These are phyloP conservation scores for Musa acuminata DNA, from an alignment of 176 grass and related monocot genomes.

Conservation along the genomic window DNA sequence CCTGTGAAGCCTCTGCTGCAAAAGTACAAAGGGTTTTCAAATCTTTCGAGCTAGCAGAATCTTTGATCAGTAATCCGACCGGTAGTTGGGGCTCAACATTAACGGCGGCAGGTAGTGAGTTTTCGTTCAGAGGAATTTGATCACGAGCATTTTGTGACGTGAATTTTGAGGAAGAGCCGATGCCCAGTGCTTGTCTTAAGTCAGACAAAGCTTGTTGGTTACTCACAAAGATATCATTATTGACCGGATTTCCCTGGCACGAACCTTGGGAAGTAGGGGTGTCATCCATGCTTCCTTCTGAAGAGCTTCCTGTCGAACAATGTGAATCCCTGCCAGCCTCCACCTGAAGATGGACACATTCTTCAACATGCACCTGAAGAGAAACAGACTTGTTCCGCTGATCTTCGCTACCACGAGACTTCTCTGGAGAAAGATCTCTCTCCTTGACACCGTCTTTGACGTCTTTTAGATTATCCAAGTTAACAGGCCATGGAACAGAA, in stretches of 20 bases:
- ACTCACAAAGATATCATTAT: background rate
- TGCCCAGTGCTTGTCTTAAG: background rate
- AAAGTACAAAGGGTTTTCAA: slow-evolving; percentile 9
- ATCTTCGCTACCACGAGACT: background rate
- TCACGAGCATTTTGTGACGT: slow-evolving; percentile 7
- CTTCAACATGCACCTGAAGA: background rate
- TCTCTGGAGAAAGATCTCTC: background rate
- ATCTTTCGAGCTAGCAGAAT: slow-evolving; percentile 6
- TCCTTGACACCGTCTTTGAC: background rate
- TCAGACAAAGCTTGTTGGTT: background rate
- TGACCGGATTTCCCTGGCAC: slow-evolving; percentile 15
- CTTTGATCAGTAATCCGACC: background rate
- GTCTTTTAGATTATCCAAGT: background rate
- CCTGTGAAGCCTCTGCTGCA: slow-evolving; percentile 8
- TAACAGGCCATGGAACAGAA: slow-evolving; percentile 11
- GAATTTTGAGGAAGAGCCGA: background rate
- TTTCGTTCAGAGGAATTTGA: background rate
- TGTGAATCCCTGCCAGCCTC: background rate
- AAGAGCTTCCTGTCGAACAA: slow-evolving; percentile 11
- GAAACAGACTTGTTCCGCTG: background rate
- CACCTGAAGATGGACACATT: background rate
- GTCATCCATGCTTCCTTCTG: slow-evolving; percentile 12
- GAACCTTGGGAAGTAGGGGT: slow-evolving; percentile 19
- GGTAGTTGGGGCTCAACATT: background rate
- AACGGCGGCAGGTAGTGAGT: background rate